Base-by-base conservation (phyloP, 768 basidiomycete species). In the Tulasnella sp. region DNA sequence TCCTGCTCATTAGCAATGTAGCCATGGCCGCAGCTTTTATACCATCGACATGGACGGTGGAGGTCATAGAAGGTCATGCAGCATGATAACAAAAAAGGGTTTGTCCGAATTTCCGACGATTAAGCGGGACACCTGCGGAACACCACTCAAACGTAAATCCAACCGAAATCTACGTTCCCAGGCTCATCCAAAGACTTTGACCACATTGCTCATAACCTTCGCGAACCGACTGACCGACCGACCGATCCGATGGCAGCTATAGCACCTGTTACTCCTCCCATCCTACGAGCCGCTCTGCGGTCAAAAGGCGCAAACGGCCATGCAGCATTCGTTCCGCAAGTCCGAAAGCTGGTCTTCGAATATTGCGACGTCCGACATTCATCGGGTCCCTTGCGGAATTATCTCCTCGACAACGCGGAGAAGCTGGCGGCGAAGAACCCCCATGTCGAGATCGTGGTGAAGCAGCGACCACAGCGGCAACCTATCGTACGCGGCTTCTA, bases 341-440 rank as follows among this genome's bases (percentile, higher is more conserved):
- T 92, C n/a, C 86, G 93, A 75, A 96, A 94, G 81, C 85, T 97
- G 77, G 93, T 97, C 79, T 89, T 97, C 82, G 93, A 95, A 83
- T 96, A 88, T 83, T 94, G 94, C 83, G 90, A 96, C 80, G 88
- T 88, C 74, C 92, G 91, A 88, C 89, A 91, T 0, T 90, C 93
- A 3, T 94, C 93, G 0, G 83, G 86, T 67, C 89, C 89, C 80
- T 86, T 92, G 8, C 90, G 94, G 80, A 87, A 85, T 36, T 96
- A 88, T 82, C 83, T 97, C 80, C 82, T 85, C 80, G 89, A 87
- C 75, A 85, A 89, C 78, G 85, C 93, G 75, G 87, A 90, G 80
- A 79, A 83, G 19, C 84, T 95, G 78, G 94, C 94, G 7, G 85
- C 85, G 75, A 82, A 86, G 76, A 90, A 95, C 82, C 93, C 94